These are phyloP conservation scores for Globisporangium echinulatum DNA, from an alignment of 352 stramenopile species.

Conservation along the genomic window DNA sequence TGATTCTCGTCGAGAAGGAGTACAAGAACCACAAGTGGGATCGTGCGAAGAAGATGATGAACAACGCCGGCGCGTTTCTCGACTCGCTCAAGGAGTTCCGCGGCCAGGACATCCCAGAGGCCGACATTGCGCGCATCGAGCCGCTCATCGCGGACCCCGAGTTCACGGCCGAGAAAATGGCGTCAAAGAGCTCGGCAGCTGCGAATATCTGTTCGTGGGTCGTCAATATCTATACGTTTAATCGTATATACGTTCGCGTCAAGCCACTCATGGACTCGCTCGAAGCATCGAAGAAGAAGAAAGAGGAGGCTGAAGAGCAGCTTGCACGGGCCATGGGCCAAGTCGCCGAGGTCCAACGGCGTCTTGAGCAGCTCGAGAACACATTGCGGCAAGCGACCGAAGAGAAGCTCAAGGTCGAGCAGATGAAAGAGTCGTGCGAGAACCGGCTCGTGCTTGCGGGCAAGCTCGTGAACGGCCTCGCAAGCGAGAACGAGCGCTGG, in stretches of 20 bases:
- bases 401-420: conserved; percentile 96
- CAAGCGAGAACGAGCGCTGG: conserved; percentile 96
- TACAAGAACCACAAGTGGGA: conserved; percentile 99
- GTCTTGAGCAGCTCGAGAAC: conserved; percentile 89
- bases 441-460: conserved; percentile 90
- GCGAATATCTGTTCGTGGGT: conserved; percentile 98
- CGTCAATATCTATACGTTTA: conserved; percentile 97
- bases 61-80: conserved; percentile 95
- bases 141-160: conserved; percentile 90
- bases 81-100: conserved; percentile 89
- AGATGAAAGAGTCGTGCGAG: conserved; percentile 92
- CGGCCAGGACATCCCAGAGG: conserved; percentile 94
- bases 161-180: conserved; percentile 96
- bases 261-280: conserved; percentile 98
- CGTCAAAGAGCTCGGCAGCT: conserved; percentile 93
- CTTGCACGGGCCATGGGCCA: conserved; percentile 89
- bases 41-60: conserved; percentile 98
- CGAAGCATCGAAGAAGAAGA: conserved; percentile 91
- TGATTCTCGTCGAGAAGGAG: conserved; percentile 97
- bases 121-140: conserved; percentile 90
- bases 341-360: conserved; percentile 91
- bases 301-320: conserved; percentile 90
- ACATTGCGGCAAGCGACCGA: conserved; percentile 92
- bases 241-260: conserved; percentile 98
- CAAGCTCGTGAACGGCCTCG: conserved; percentile 93